Evolutionary conservation across 2,329 filamentous ascomycete genomes (phyloP), one percentile per base, ranked within the genome.

Genomic region (Alternaria angustiovoidea): DNA sequence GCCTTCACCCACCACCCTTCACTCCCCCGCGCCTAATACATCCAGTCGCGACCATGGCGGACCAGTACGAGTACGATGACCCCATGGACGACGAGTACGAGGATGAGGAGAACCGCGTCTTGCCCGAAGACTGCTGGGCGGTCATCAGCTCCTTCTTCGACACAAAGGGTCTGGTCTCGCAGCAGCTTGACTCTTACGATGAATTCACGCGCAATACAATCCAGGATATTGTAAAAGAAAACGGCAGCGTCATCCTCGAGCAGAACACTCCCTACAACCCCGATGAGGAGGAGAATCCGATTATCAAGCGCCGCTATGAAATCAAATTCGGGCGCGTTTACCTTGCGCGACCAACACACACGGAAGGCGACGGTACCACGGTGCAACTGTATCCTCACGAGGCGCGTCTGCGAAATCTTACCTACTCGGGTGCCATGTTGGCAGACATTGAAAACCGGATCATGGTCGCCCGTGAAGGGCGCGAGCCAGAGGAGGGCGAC

Each of bases 131-230:
- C 81, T 97, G 93, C 84, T 99, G 96, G 95, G 91, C 91, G 67
- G 94, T 98, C 75, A 98, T 99, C 78, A 93, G 92, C 57, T 91
- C 95, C 9, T 98, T 97, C 84, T 99, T 99, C 82, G 93, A 97
- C 71, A 87, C 89, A 64, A 99, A 98, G 81, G 94, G 95, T 73
- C 86, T 99, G 32, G 95, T 97, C 22, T 97, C 95, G 16, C 94
- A 99, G 81, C 95, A 99, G 83, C 89, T 98, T 64, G 94, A 98
- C 78, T 99, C 96, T 0, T 99, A 97, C 81, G 93, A 99, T 81
- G 94, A 98, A 77, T 99, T 99, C 75, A 94, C 95, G 58, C 89
- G 91, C 61, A 93, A 92, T 22, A 97, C 94, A 0, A 94, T 99
- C 81, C 94, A 98, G 75, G 92, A 97, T 72, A 88, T 99, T 61